These are phyloP conservation scores for Coemansia sp. DNA, from an alignment of 371 early-diverging fungal species.

Conservation along the genomic window DNA sequence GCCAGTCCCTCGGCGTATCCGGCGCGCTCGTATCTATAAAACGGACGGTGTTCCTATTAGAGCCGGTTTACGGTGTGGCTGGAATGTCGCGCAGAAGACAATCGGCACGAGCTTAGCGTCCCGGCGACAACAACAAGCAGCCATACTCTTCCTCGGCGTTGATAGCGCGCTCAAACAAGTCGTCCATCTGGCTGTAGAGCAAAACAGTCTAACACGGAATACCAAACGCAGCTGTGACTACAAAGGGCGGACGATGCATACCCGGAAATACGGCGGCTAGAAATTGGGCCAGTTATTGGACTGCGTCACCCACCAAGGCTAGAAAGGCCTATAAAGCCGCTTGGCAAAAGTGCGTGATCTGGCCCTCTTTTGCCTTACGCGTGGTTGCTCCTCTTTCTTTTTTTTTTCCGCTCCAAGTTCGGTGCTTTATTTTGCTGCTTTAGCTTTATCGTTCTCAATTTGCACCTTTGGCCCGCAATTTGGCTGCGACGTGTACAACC, in stretches of 20 bases:
- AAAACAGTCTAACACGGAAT: too few species aligned
- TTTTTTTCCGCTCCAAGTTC: background rate
- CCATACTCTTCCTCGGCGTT: constrained; percentile 32
- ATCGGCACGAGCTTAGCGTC: too few species aligned
- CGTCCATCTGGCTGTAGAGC: constrained; percentile 2
- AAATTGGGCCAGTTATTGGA: background rate
- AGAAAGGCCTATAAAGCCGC: background rate
- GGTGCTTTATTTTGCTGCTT: too few species aligned
- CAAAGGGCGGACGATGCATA: too few species aligned
- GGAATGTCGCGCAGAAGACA: background rate
- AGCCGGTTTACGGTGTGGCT: background rate
- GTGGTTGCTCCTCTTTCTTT: background rate
- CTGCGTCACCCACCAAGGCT: background rate
- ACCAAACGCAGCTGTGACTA: too few species aligned
- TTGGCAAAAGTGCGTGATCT: background rate
- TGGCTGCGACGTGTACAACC: too few species aligned
- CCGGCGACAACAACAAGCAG: background rate
- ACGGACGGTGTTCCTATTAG: background rate
- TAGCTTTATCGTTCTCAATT: background rate
- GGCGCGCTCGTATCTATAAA: constrained; percentile 54
- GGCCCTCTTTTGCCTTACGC: too few species aligned
- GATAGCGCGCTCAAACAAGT: constrained; percentile 14
- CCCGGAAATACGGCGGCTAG: too few species aligned
- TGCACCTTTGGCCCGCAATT: too few species aligned
- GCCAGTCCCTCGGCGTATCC: constrained; percentile 68